Evolutionary conservation across 2,329 filamentous ascomycete species (phyloP).

Genomic region (Calonectria fujianensis): DNA sequence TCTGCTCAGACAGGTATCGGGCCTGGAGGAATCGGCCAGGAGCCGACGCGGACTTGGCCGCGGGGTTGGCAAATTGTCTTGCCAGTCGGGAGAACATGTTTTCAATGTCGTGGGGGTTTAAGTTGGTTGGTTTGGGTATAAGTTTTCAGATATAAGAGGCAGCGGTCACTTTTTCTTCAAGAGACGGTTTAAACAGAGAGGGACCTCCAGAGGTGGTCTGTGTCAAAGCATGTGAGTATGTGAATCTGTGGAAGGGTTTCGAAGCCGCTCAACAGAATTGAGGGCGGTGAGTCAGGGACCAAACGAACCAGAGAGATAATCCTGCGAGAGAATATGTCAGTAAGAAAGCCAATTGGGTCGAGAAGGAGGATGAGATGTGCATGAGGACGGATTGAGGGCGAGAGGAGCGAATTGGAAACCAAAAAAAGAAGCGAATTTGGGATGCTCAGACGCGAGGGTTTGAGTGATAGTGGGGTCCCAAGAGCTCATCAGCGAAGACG

Average conservation of each 20-base stretch:
- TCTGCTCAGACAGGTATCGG: constrained; percentile 60
- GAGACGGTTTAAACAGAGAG: constrained; percentile 56
- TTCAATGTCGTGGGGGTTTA: constrained; percentile 41
- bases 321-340: constrained; percentile 71
- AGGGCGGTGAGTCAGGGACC: constrained; percentile 65
- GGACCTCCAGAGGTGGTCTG: constrained; percentile 67
- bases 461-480: constrained; percentile 47
- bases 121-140: constrained; percentile 34
- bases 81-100: constrained; percentile 78
- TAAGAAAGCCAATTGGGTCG: constrained; percentile 52
- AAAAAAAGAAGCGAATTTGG: neutral
- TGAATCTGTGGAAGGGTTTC: constrained; percentile 26
- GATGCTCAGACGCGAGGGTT: constrained; percentile 29
- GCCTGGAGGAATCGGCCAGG: constrained; percentile 63
- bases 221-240: constrained; percentile 45
- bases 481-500: constrained; percentile 36
- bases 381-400: neutral
- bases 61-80: constrained; percentile 71
- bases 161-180: constrained; percentile 43
- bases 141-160: constrained; percentile 31
- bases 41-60: constrained; percentile 66
- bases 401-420: constrained; percentile 27
- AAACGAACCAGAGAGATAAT: constrained; percentile 84
- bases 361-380: constrained; percentile 32
- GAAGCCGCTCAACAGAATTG: constrained; percentile 35